Percentiles rank a stretch among this genome's conserved stretches.
Conservation (phyloP, 345 rosid genomes). For the Aquilaria yunnanensis region DNA sequence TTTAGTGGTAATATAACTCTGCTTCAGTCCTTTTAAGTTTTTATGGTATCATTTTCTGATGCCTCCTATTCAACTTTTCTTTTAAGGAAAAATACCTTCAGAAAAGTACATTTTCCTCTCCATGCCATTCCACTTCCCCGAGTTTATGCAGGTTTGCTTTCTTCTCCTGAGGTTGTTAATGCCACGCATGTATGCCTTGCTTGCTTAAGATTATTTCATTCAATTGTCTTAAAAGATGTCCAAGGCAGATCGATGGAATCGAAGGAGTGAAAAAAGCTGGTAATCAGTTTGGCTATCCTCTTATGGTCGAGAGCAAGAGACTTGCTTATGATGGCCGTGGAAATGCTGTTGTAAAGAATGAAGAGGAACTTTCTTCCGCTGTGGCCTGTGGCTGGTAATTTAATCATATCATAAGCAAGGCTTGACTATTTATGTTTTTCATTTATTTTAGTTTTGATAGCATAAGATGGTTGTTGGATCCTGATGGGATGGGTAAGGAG, state of each 20-base stretch:
- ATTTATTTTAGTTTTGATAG: too few relatives aligned
- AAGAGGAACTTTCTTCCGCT: conserved; percentile 67
- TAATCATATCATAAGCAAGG: too few relatives aligned
- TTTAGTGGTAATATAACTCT: too few relatives aligned
- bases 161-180: conserved; percentile 12
- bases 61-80: too few relatives aligned
- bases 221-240: conserved; percentile 9
- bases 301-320: conserved; percentile 87
- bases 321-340: conserved; percentile 99
- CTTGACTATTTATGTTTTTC: too few relatives aligned
- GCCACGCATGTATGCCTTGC: conserved; percentile 1
- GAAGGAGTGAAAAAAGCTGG: conserved; percentile 77
- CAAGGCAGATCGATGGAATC: conserved; percentile 59
- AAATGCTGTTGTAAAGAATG: conserved; percentile 88
- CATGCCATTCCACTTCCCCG: conserved; percentile 82
- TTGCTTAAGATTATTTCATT: neutral
- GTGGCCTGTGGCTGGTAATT: conserved; percentile 59
- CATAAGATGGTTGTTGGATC: too few relatives aligned
- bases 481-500: too few relatives aligned
- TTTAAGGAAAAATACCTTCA: conserved; percentile 82
- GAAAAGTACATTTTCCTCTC: conserved; percentile 74
- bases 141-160: conserved; percentile 74
- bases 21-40: too few relatives aligned
- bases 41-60: too few relatives aligned
- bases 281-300: conserved; percentile 71